phyloP scores from a whole-genome alignment of 140 eudicot species.

The Stevia rebaudiana region DNA sequence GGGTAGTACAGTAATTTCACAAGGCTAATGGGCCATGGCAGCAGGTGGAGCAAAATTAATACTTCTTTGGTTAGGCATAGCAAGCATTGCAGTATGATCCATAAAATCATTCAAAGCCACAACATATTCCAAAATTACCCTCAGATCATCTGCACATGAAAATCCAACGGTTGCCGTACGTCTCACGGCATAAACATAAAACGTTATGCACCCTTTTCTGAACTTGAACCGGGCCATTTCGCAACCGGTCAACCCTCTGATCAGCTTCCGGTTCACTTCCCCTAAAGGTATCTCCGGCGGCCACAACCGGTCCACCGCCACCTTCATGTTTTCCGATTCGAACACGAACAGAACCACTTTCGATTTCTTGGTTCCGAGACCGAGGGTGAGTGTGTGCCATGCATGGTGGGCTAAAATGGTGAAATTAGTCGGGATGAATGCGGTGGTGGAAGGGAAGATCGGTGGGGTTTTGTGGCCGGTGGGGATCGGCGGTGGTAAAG shows the following conservation, averaged over 20 bases:
- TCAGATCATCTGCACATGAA: conserved; percentile 67
- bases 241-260: conserved; percentile 54
- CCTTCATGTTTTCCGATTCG: conserved; percentile 54
- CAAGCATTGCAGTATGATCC: conserved; percentile 97
- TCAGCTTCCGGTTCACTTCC: conserved; percentile 72
- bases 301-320: conserved; percentile 58
- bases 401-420: conserved; percentile 96
- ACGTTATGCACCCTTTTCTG: conserved; percentile 90
- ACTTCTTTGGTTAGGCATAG: conserved; percentile 82
- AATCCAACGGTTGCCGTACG: conserved; percentile 51
- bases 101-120: conserved; percentile 82
- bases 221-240: conserved; percentile 92
- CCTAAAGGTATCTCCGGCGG: conserved; percentile 80
- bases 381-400: conserved; percentile 95
- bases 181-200: conserved; percentile 81
- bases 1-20: conserved; percentile 14
- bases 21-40: conserved; percentile 61
- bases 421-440: conserved; percentile 85
- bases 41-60: conserved; percentile 50
- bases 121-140: conserved; percentile 57
- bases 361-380: conserved; percentile 85
- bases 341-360: conserved; percentile 73
- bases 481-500: conserved; percentile 41
- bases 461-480: conserved; percentile 20
- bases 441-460: conserved; percentile 62